These are phyloP conservation scores for Telopea speciosissima DNA, from an alignment of 177 flowering plant species.

Conservation along the genomic window DNA sequence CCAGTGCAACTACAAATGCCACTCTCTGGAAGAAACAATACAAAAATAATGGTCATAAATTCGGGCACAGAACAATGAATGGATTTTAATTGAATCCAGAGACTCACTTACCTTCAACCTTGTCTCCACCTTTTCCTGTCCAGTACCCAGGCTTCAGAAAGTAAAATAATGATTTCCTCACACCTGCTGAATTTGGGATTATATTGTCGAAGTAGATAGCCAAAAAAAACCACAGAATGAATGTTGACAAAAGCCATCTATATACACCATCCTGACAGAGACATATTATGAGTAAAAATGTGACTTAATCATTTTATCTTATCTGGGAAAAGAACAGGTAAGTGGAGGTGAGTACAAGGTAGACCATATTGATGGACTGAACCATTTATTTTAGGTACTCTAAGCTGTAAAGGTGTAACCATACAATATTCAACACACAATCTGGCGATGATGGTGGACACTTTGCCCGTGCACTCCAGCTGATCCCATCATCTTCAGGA, in stretches of 20 bases:
- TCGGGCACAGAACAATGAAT: not conserved
- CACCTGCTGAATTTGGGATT: constrained; percentile 70
- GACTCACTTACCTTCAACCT: constrained; percentile 49
- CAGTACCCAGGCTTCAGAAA: constrained; percentile 82
- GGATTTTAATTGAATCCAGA: constrained; percentile 2
- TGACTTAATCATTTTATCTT: not conserved
- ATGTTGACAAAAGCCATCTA: constrained; percentile 68
- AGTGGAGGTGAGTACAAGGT: not conserved
- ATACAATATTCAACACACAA: constrained; percentile 75
- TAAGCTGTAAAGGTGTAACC: constrained; percentile 15
- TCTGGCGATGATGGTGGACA: constrained; percentile 55
- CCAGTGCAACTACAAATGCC: constrained; percentile 63
- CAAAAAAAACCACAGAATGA: constrained; percentile 65
- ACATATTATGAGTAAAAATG: not conserved
- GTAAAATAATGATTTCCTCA: constrained; percentile 73
- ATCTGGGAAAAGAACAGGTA: not conserved
- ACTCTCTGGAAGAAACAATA: constrained; percentile 48
- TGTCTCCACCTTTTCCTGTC: constrained; percentile 83
- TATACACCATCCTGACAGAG: constrained; percentile 63
- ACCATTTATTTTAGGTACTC: not conserved
- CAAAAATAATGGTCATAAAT: constrained; percentile 2
- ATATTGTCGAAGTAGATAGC: constrained; percentile 94
- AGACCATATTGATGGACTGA: too few relatives aligned
- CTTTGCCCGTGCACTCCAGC: constrained; percentile 60
- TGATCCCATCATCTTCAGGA: constrained; percentile 63